phyloP scores from a whole-genome alignment of 1,284 basidiomycete species.

The Wolfiporia cocos region DNA sequence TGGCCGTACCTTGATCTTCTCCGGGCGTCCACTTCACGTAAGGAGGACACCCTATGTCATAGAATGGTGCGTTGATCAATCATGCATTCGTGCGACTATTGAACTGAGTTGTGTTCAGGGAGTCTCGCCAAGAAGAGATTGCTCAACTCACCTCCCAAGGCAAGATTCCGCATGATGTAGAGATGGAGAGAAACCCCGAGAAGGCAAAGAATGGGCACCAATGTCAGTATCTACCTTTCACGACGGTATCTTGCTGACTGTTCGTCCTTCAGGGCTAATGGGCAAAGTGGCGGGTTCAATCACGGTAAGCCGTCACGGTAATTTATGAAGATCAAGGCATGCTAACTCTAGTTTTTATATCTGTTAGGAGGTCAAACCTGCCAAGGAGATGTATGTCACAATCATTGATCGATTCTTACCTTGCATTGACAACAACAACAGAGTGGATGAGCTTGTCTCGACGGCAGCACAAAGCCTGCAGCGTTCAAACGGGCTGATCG shows the following conservation, averaged over 20 bases:
- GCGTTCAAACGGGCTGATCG: slow-evolving; percentile 29
- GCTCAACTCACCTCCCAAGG: slow-evolving; percentile 56
- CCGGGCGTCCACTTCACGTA: slow-evolving; percentile 81
- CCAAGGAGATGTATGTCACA: slow-evolving; percentile 74
- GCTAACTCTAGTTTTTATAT: not conserved
- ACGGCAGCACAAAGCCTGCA: slow-evolving; percentile 46
- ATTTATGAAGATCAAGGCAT: not conserved
- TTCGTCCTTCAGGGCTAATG: slow-evolving; percentile 76
- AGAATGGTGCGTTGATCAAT: slow-evolving; percentile 56
- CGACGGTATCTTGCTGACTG: no score
- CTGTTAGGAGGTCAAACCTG: slow-evolving; percentile 76
- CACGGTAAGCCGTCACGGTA: slow-evolving; percentile 38
- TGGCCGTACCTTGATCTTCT: slow-evolving; percentile 70
- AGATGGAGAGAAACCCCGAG: slow-evolving; percentile 66
- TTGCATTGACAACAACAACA: slow-evolving; percentile 22
- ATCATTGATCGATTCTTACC: no score
- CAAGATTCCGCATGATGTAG: slow-evolving; percentile 70
- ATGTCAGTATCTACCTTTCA: slow-evolving; percentile 50
- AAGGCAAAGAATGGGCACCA: slow-evolving; percentile 52
- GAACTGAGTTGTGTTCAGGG: no score
- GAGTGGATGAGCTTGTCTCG: slow-evolving; percentile 68
- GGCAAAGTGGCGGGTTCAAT: slow-evolving; percentile 79
- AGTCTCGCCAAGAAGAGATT: slow-evolving; percentile 53
- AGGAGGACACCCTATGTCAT: slow-evolving; percentile 71
- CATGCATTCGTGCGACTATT: no score